Evolutionary conservation across 1,284 basidiomycete species (phyloP), one percentile per base, ranked within the genome.

Genomic region (Neolentinus lepideus): DNA sequence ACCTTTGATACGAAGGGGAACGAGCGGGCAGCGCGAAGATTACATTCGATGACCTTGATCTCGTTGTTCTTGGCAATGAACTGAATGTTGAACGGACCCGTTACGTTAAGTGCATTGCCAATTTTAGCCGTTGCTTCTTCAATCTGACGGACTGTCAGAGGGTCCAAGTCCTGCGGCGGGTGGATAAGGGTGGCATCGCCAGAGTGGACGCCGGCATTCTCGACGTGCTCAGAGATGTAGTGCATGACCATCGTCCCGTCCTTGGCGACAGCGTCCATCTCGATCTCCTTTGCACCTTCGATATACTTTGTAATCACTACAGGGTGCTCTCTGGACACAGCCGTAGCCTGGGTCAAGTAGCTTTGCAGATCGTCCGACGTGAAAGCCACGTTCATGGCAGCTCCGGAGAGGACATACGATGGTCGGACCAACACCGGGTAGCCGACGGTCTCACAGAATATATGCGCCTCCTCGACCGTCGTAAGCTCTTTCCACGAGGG

Each of bases 21-120:
- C 1, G 96, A 98, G 58, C 97, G 87, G 26, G 96, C 95, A 2
- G 97, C 97, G 59, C 96, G 93, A 38, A 99, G 79, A 73, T 99
- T 99, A 75, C 96, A 99, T 72, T 99, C 96, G 69, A 99, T 99
- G 64, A 99, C 96, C 81, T 99, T 98, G 81, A 98, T 98, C 72
- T 98, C 96, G 76, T 98, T 98, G 76, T 98, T 91, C 83, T 99
- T 99, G 57, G 95, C 95, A 65, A 99, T 98, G 76, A 99, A 98
- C 76, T 99, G 97, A 69, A 99, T 99, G 73, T 99, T 99, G 83
- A 92, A 98, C 1, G 96, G 97, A 25, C 96, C 97, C 2, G 96
- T 98, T 54, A 99, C 94, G 69, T 99, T 97, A 58, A 99, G 84
- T n/a, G 95, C 95, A 61, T 93, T 90, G 27, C 93, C 96, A 61